These are phyloP conservation scores for Silene vulgaris DNA, from an alignment of 179 eudicot species.

Conservation along the genomic window DNA sequence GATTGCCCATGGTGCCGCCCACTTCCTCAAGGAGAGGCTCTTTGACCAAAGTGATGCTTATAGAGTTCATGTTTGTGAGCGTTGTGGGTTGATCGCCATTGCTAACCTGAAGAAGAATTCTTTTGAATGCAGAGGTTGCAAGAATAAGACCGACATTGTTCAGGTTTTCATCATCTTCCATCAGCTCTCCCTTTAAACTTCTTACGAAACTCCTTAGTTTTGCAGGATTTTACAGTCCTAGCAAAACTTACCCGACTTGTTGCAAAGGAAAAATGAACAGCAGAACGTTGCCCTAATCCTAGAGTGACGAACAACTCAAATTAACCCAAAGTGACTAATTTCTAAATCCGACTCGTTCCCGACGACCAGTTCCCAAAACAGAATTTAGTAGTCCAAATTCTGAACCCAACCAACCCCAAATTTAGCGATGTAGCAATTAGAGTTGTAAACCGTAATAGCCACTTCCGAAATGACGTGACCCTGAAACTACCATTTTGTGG, in stretches of 20 bases:
- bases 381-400: no score
- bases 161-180: constrained; percentile 48
- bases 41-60: constrained; percentile 95
- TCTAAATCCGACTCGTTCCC: no score
- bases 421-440: no score
- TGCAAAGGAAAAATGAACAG: no score
- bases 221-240: neutral
- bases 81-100: constrained; percentile 79
- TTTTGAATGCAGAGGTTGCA: constrained; percentile 94
- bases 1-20: constrained; percentile 98
- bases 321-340: no score
- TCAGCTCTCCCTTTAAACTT: neutral
- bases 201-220: neutral
- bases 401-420: no score
- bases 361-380: no score
- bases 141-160: constrained; percentile 88
- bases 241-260: no score
- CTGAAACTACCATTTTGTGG: neutral
- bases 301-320: no score
- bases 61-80: constrained; percentile 81
- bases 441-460: no score
- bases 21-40: constrained; percentile 82
- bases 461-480: neutral
- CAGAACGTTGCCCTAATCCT: no score
- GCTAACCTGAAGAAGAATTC: constrained; percentile 88